Base-by-base conservation (phyloP, 148 eudicot species). In the Camellia japonica region DNA sequence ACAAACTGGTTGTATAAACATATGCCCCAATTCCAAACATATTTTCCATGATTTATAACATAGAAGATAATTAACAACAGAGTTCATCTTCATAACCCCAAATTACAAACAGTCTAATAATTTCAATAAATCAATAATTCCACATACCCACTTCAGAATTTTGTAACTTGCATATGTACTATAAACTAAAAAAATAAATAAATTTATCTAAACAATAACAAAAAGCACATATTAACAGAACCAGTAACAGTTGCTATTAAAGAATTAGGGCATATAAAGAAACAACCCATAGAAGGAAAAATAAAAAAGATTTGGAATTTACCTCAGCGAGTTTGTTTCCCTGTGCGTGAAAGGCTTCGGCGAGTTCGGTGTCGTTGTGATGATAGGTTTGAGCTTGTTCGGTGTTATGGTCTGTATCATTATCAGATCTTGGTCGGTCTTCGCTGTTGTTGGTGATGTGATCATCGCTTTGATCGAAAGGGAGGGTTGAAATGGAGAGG, bases 301-400 rank as follows among this genome's bases (percentile, higher is more conserved):
- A 59, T 64, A 8, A 8, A 23, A 23, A 23, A 23, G 30, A 23
- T 23, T 23, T 23, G 30, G 30, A 23, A 23, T 23, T 52, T 71
- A 91, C 95, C 93, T 90, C 85, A 47, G 95, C 95, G 73, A 92
- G 91, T 74, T 83, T 86, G 80, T 92, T 88, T 9, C 93, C 95
- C 76, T 88, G 87, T n/a, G 83, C 76, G 72, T 83, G 82, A 68
- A 87, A 90, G 7, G 70, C 62, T 73, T 88, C 69, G 5, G 91
- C 91, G 68, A 91, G 85, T 9, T 82, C 61, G 76, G 84, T 60
- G 68, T 79, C 63, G 9, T 78, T 8, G 9, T 73, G 76, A 59
- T 71, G 81, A 66, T 81, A 82, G 60, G 63, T 65, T 65, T 9
- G 11, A 23, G n/a, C 55, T 63, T 56, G 75, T 16, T 19, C 76